Evolutionary conservation across 192 early-diverging fungal genomes (phyloP).

Genomic region (Chytriomyces hyalinus): DNA sequence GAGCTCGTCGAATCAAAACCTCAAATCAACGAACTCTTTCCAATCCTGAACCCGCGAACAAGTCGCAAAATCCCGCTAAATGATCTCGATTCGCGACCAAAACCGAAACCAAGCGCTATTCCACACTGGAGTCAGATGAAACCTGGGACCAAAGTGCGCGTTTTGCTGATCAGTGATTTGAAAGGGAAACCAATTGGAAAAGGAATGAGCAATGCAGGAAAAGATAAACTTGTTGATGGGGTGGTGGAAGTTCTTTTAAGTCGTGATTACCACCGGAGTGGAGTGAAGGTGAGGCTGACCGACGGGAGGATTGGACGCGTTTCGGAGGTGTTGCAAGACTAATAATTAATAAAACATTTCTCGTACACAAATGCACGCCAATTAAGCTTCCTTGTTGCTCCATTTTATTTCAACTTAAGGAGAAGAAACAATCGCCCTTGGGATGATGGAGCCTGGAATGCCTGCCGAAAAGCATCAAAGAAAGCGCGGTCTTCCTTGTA

Average conservation of each 20-base stretch:
- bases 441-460: too few relatives aligned
- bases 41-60: constrained; percentile 20
- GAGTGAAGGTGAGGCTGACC: constrained; percentile 27
- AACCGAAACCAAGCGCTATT: constrained; percentile 2
- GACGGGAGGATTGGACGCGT: constrained; percentile 34
- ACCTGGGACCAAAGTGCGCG: constrained; percentile 25
- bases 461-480: too few relatives aligned
- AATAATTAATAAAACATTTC: too few relatives aligned
- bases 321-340: constrained; percentile 4
- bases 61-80: constrained; percentile 1
- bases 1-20: neutral
- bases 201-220: constrained; percentile 29
- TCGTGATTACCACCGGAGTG: constrained; percentile 35
- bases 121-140: constrained; percentile 28
- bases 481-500: too few relatives aligned
- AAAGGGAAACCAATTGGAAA: constrained; percentile 27
- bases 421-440: too few relatives aligned
- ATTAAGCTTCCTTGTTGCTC: too few relatives aligned
- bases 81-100: constrained; percentile 14
- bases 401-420: too few relatives aligned
- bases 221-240: constrained; percentile 13
- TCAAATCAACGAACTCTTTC: neutral
- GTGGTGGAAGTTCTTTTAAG: constrained; percentile 27
- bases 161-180: constrained; percentile 8
- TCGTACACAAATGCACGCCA: too few relatives aligned